These are phyloP conservation scores for Fraxinus dipetala DNA, from an alignment of 305 asterid species.

Conservation along the genomic window DNA sequence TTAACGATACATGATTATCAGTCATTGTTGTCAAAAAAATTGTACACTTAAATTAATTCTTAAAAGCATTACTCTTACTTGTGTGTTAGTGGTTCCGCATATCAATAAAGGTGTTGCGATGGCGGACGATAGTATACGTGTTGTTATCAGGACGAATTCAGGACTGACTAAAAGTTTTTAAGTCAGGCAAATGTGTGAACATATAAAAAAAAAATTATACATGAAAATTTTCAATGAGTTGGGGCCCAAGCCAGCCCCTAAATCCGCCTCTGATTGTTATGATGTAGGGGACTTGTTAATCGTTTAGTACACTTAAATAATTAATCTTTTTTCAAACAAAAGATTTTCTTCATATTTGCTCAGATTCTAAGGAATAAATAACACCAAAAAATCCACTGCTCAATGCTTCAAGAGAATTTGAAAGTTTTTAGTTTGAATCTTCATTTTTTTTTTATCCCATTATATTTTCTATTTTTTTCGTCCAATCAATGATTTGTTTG, in stretches of 20 bases:
- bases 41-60: no score
- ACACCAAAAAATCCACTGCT: not conserved
- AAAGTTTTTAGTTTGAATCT: not conserved
- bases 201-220: no score
- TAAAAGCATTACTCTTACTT: not conserved
- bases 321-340: not conserved
- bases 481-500: not conserved
- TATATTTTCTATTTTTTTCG: not conserved
- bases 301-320: not conserved
- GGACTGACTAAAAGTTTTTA: not conserved
- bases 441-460: not conserved
- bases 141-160: not conserved
- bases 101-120: not conserved
- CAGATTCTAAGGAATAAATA: not conserved
- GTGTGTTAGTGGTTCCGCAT: not conserved
- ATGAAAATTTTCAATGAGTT: not conserved
- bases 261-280: not conserved
- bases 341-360: not conserved
- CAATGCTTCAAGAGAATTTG: not conserved
- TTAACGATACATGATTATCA: no score
- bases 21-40: no score
- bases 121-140: not conserved
- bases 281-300: not conserved
- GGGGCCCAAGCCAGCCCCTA: not conserved
- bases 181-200: not conserved